These are phyloP conservation scores for Ogataea haglerorum DNA, from an alignment of 805 yeast genomes.

Conservation along the genomic window DNA sequence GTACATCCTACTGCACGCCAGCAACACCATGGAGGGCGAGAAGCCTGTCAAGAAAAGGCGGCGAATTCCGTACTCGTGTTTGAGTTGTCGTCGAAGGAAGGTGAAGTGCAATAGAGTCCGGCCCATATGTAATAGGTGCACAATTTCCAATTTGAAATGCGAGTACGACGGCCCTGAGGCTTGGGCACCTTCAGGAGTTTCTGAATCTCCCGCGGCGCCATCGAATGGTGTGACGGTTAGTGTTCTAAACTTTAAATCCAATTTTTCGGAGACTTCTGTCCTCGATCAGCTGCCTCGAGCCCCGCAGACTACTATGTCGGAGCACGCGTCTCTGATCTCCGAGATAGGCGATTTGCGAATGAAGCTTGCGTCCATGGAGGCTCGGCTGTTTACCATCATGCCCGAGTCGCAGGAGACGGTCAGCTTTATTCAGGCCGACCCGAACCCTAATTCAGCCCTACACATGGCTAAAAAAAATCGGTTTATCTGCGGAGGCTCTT, in stretches of 20 bases:
- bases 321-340: constrained; percentile 1
- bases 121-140: constrained; percentile 23
- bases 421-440: constrained; percentile 11
- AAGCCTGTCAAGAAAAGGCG: constrained; percentile 16
- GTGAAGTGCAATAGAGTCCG: constrained; percentile 25
- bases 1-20: background rate
- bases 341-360: constrained; percentile 10
- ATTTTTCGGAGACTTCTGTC: background rate
- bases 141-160: constrained; percentile 15
- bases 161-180: constrained; percentile 23
- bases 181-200: constrained; percentile 9
- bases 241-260: background rate
- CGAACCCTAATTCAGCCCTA: constrained; percentile 8
- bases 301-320: background rate
- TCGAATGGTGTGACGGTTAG: background rate
- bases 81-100: constrained; percentile 23
- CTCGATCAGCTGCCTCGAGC: background rate
- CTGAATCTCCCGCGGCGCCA: background rate
- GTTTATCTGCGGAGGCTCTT: constrained; percentile 18
- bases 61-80: constrained; percentile 26
- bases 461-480: constrained; percentile 20
- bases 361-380: constrained; percentile 9
- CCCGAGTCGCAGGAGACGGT: constrained; percentile 8
- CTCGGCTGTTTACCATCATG: background rate
- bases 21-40: background rate